A percentile compares a stretch with the other conserved stretches of the same genome.
Evolutionary conservation across 2,329 filamentous ascomycete species (phyloP).

Genomic region (Pseudocercospora macadamiae): DNA sequence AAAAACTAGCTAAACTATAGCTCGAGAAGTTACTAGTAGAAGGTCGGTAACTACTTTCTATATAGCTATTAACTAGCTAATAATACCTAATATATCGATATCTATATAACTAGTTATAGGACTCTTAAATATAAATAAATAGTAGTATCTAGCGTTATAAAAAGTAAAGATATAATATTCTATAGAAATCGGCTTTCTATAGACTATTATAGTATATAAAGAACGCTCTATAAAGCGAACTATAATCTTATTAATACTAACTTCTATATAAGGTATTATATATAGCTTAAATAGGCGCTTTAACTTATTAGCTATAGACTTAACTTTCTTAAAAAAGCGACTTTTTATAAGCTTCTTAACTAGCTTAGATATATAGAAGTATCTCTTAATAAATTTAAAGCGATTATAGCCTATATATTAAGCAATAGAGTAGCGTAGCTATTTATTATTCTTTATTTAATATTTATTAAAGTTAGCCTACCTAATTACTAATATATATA

Average conservation of each 20-base stretch:
- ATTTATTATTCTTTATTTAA: not conserved
- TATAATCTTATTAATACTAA: slow-evolving; percentile 8
- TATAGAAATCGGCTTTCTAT: not conserved
- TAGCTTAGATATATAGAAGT: not conserved
- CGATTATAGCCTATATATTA: not conserved
- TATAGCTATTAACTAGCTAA: no score
- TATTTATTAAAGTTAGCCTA: not conserved
- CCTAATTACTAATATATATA: not conserved
- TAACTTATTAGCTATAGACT: slow-evolving; percentile 6
- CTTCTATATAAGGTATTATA: not conserved
- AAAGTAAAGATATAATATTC: not conserved
- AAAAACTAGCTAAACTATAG: not conserved
- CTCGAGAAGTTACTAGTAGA: no score
- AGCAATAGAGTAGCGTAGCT: not conserved
- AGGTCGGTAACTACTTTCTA: no score
- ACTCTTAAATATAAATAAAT: slow-evolving; percentile 8
- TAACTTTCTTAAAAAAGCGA: not conserved
- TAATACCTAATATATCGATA: no score
- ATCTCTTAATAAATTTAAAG: not conserved
- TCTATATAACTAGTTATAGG: slow-evolving; percentile 3
- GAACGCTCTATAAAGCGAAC: not conserved
- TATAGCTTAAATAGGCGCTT: not conserved
- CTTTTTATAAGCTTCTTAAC: not conserved
- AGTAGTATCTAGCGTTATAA: not conserved
- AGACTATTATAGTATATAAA: not conserved